These are phyloP conservation scores for Kwoniella bestiolae DNA, from an alignment of 768 basidiomycete species.

Conservation along the genomic window DNA sequence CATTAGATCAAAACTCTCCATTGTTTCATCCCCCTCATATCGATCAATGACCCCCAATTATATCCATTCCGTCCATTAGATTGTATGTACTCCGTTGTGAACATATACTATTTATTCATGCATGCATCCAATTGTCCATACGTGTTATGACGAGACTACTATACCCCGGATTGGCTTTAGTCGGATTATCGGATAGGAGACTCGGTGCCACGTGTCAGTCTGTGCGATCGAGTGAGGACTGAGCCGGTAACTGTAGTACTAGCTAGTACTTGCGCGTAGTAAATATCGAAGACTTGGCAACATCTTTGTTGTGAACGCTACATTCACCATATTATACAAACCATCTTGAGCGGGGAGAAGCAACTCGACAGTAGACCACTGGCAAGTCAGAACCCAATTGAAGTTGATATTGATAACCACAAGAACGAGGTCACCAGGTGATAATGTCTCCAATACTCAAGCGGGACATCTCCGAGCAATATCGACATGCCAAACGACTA, in stretches of 20 bases:
- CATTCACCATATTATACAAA: too few relatives aligned
- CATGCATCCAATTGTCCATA: background rate
- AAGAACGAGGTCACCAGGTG: background rate
- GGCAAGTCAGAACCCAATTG: too few relatives aligned
- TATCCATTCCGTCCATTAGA: background rate
- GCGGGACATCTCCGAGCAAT: slow-evolving; percentile 44
- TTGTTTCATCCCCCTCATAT: too few relatives aligned
- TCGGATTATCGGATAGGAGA: slow-evolving; percentile 18
- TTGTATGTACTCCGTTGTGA: background rate
- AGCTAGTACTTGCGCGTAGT: background rate
- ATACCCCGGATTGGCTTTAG: background rate
- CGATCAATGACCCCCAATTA: too few relatives aligned
- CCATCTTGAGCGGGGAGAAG: too few relatives aligned
- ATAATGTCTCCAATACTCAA: slow-evolving; percentile 51
- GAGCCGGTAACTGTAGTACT: background rate
- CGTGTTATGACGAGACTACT: too few relatives aligned
- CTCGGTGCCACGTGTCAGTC: slow-evolving; percentile 15
- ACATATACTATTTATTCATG: background rate
- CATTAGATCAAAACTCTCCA: too few relatives aligned
- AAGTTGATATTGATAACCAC: background rate
- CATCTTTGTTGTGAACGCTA: too few relatives aligned
- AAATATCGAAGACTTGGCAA: too few relatives aligned
- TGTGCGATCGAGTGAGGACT: background rate
- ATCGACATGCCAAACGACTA: slow-evolving; percentile 43
- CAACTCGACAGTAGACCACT: too few relatives aligned